Percentiles rank a stretch among this genome's conserved stretches.
Conservation (phyloP, 768 basidiomycete genomes). For the Lactarius hengduanensis region DNA sequence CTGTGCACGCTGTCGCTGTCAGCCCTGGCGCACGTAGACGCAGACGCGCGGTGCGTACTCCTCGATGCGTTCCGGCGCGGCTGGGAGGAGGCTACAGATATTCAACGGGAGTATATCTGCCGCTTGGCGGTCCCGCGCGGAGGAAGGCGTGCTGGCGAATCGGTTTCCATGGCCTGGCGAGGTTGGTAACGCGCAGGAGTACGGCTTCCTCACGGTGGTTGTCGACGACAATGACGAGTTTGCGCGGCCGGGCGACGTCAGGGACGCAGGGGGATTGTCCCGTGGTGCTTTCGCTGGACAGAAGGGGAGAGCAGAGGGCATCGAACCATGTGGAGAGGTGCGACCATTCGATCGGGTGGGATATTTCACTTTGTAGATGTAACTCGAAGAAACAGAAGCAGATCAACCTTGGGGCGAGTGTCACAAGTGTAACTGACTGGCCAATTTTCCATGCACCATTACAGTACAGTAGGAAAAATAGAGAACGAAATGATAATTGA, state of each 20-base stretch:
- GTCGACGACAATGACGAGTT: constrained; percentile 33
- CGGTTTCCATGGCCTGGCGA: constrained; percentile 36
- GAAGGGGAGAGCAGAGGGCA: constrained; percentile 21
- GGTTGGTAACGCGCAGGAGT: constrained; percentile 23
- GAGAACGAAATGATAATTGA: too few species aligned
- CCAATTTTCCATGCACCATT: background rate
- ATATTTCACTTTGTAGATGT: constrained; percentile 25
- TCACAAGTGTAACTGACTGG: background rate
- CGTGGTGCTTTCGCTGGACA: constrained; percentile 42
- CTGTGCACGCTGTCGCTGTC: constrained; percentile 30
- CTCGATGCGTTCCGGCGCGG: too few species aligned
- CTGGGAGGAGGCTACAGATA: constrained; percentile 32
- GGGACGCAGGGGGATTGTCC: constrained; percentile 32
- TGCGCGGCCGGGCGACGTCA: constrained; percentile 23
- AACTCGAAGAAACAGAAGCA: background rate
- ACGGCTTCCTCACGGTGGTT: constrained; percentile 36
- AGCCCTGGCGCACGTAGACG: too few species aligned
- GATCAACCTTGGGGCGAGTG: background rate
- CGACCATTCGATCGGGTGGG: constrained; percentile 38
- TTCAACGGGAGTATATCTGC: constrained; percentile 39
- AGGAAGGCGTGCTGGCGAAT: constrained; percentile 49
- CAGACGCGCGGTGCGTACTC: too few species aligned
- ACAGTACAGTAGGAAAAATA: too few species aligned
- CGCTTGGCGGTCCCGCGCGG: constrained; percentile 40
- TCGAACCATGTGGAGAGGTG: constrained; percentile 39